Conservation (phyloP, 768 basidiomycete genomes). For the Lyophyllum decastes region DNA sequence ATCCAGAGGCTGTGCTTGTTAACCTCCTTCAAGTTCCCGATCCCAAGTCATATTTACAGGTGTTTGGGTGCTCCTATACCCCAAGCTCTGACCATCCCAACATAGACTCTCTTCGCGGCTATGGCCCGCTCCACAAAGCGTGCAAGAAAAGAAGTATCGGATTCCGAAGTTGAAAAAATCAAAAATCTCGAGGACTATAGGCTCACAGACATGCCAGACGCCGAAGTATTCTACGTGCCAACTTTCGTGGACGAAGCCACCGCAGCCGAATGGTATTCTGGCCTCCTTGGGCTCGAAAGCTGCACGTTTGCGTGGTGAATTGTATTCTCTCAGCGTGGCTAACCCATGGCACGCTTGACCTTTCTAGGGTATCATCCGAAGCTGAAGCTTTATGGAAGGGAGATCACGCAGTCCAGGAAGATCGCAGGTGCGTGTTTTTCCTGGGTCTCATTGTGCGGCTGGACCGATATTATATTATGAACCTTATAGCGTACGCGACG, state of each 20-base stretch:
- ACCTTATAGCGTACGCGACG: conserved; percentile 25
- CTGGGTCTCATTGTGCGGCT: not conserved
- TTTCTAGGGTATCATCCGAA: conserved; percentile 31
- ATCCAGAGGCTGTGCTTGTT: no score
- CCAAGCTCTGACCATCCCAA: no score
- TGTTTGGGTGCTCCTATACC: not conserved
- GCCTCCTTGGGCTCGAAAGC: conserved; percentile 15
- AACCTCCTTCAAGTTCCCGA: no score
- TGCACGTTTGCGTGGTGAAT: conserved; percentile 8
- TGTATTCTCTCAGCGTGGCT: not conserved
- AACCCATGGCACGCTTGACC: not conserved
- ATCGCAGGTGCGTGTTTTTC: conserved; percentile 25
- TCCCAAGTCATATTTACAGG: not conserved
- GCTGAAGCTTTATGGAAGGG: conserved; percentile 28
- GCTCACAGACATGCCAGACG: conserved; percentile 25
- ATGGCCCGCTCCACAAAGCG: conserved; percentile 6
- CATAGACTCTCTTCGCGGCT: not conserved
- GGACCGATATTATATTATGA: not conserved
- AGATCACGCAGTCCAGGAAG: conserved; percentile 29
- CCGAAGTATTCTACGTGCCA: conserved; percentile 30
- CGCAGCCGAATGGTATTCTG: conserved; percentile 25
- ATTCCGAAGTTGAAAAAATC: conserved; percentile 14
- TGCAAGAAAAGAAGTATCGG: conserved; percentile 9
- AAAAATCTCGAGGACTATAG: conserved; percentile 16
- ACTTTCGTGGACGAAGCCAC: conserved; percentile 21